A percentile compares a stretch with the other conserved stretches of the same genome.
phyloP scores from a whole-genome alignment of 2,329 filamentous ascomycete species.

The Aulographum hederae region DNA sequence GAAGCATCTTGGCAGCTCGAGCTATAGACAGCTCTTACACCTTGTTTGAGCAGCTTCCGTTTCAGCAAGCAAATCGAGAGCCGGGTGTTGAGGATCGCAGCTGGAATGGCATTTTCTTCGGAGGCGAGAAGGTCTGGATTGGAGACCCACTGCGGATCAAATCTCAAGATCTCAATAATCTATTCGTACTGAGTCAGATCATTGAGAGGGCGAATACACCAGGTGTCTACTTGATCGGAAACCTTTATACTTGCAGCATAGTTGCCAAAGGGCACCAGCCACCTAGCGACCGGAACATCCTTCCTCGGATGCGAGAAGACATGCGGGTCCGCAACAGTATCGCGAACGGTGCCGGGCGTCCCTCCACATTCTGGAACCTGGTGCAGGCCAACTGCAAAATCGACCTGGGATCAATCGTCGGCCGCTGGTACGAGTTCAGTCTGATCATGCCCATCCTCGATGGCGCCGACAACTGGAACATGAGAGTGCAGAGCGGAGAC shows the following conservation, averaged over 20 bases:
- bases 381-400: slow-evolving; percentile 14
- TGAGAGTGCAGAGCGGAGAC: slow-evolving; percentile 17
- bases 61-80: slow-evolving; percentile 8
- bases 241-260: slow-evolving; percentile 31
- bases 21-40: slow-evolving; percentile 36
- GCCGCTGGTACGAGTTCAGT: slow-evolving; percentile 41
- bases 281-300: slow-evolving; percentile 25
- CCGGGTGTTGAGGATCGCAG: slow-evolving; percentile 19
- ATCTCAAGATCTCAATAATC: slow-evolving; percentile 24
- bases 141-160: slow-evolving; percentile 38
- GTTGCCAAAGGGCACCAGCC: slow-evolving; percentile 15
- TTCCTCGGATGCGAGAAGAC: slow-evolving; percentile 32
- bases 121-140: slow-evolving; percentile 40
- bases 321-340: slow-evolving; percentile 27
- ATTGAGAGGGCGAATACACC: slow-evolving; percentile 16
- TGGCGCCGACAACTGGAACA: slow-evolving; percentile 12
- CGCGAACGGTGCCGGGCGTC: slow-evolving; percentile 18
- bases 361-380: slow-evolving; percentile 25
- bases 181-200: slow-evolving; percentile 29
- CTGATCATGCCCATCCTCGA: slow-evolving; percentile 26
- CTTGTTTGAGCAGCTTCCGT: slow-evolving; percentile 29
- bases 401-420: slow-evolving; percentile 32
- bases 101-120: slow-evolving; percentile 37
- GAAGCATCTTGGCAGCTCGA: slow-evolving; percentile 38
- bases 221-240: slow-evolving; percentile 22